Evolutionary conservation across 495 filamentous ascomycete genomes (phyloP), one percentile per base, ranked within the genome.

Genomic region (Hypoxylon cercidicola): DNA sequence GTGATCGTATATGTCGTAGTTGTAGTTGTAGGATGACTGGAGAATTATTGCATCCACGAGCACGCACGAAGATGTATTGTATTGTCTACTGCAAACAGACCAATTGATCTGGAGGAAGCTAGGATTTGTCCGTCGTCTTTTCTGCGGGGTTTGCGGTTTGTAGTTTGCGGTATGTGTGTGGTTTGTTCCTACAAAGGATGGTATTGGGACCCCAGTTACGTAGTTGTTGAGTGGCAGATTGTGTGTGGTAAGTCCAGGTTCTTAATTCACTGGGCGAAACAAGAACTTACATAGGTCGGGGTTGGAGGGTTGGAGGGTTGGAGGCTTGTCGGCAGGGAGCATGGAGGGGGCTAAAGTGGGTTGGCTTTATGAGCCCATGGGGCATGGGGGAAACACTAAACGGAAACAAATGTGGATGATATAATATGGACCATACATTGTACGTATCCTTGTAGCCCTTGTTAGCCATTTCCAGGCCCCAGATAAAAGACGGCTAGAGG

Each of bases 121-220:
- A 55, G 51, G 55, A 55, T 55, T 62, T 56, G 59, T 60, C 60
- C 54, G 40, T 54, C 35, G 49, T 60, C 21, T 45, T 60, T 52
- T 60, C 65, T 68, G 65, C 65, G 65, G 65, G 65, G 65, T 68
- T 28, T 28, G 25, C 25, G 7, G 25, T 28, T n/a, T n/a, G n/a
- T n/a, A n/a, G n/a, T n/a, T n/a, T n/a, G n/a, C n/a, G n/a, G n/a
- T n/a, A n/a, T 28, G 25, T 28, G 25, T 28, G 7, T 28, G 25
- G 25, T 28, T 68, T 60, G 65, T 47, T 59, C 48, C 20, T 59
- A 68, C 64, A 68, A 60, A 68, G 60, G 50, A 63, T 58, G 32
- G 55, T 56, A 55, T 59, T 68, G n/a, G 59, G 59, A 58, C 54
- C 59, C 64, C 59, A 49, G 55, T 68, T 62, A 62, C 65, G 65